phyloP scores from a whole-genome alignment of 108 stramenopile species.

The Cyclotella sp. region DNA sequence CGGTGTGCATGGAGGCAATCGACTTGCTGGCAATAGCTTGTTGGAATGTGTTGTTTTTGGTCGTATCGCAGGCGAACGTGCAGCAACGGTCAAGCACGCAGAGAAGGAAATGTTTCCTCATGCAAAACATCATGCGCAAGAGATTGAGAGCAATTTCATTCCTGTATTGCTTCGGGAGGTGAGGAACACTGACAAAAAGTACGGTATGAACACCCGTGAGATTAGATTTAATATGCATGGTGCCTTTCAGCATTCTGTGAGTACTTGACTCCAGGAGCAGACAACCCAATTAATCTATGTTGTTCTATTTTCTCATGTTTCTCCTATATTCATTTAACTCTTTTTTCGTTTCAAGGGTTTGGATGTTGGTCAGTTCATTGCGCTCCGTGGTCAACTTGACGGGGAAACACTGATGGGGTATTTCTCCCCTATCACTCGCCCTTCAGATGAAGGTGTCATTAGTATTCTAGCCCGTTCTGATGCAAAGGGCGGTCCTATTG shows the following conservation, averaged over 20 bases:
- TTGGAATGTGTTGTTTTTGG: constrained; percentile 91
- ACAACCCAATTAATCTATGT: too few species aligned
- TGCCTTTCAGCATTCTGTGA: constrained; percentile 42
- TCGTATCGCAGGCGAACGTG: constrained; percentile 62
- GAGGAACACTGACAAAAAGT: constrained; percentile 57
- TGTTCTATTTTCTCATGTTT: not conserved
- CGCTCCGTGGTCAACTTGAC: constrained; percentile 54
- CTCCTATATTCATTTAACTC: not conserved
- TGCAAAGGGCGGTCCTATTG: constrained; percentile 55
- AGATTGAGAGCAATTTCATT: constrained; percentile 39
- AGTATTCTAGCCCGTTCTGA: constrained; percentile 54
- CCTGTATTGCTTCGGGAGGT: constrained; percentile 54
- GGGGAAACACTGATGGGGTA: constrained; percentile 61
- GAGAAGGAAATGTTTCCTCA: constrained; percentile 23
- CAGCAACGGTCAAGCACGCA: constrained; percentile 40
- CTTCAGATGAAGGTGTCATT: constrained; percentile 58
- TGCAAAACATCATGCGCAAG: constrained; percentile 21
- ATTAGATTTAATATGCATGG: constrained; percentile 59
- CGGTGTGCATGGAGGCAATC: constrained; percentile 71
- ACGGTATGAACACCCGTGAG: constrained; percentile 56
- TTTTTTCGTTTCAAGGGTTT: constrained; percentile 15
- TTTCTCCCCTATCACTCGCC: constrained; percentile 49
- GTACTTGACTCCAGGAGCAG: not conserved
- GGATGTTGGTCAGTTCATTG: constrained; percentile 61
- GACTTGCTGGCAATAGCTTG: constrained; percentile 82